Evolutionary conservation across 257 asterid species (phyloP), one percentile per base, ranked within the genome.

Genomic region (Oldenlandia corymbosa): DNA sequence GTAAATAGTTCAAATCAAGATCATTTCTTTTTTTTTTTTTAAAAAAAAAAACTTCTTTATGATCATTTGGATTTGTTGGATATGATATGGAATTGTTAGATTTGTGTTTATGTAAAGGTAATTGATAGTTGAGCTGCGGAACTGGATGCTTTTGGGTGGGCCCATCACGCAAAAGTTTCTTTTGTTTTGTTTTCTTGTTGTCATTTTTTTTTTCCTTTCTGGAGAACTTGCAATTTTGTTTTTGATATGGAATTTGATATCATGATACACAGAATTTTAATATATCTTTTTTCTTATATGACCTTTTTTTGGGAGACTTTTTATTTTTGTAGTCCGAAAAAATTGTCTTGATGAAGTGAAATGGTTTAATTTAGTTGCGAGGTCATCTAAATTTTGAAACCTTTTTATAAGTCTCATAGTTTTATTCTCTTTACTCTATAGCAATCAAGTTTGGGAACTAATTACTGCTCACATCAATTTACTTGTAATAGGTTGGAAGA

Each of bases 401-500:
- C 17, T 16, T 17, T 36, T 58, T 34, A 16, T 7, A 45, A 51
- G 31, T 16, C 39, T 46, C 23, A 36, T 18, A 26, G 20, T 26
- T 52, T 24, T 23, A 4, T 3, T 13, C 18, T 14, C 27, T 39
- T 26, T 17, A n/a, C 10, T 10, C 26, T 21, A 24, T 42, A 27
- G 39, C 9, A 54, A 43, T 42, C 7, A 13, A 24, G n/a, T 46
- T 36, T 53, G 30, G 14, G 51, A 5, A 13, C 43, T 57, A 48
- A 70, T 37, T 66, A 63, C 54, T 71, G 26, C 51, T 68, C 43
- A 39, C 62, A 59, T 28, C 6, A 3, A 18, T 34, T 60, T 43
- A 66, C 45, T 4, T 36, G 54, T 46, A 18, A 20, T 70, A 87
- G 93, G 95, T 87, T 47, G 92, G 95, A 24, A 79, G 95, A 79